Evolutionary conservation across 1,139 yeast genomes (phyloP).

Genomic region (Magnusiomyces paraingens): DNA sequence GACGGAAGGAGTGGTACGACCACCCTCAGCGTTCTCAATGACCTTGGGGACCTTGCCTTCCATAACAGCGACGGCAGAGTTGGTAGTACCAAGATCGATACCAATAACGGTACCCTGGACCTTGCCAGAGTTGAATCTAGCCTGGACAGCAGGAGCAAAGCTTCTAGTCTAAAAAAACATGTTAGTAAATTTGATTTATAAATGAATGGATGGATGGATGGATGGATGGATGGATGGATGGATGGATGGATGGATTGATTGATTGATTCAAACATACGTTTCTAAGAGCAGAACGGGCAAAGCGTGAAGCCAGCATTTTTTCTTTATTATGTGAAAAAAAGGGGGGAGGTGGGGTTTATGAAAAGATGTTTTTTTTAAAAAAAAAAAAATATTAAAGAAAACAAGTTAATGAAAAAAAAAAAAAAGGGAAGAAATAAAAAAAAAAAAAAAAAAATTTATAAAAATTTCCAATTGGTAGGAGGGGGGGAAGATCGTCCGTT

Average conservation of each 20-base stretch:
- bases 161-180: slow-evolving; percentile 35
- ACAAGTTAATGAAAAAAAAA: not conserved
- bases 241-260: too few species aligned
- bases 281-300: slow-evolving; percentile 18
- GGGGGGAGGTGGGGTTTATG: slow-evolving; percentile 6
- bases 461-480: not conserved
- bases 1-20: slow-evolving; percentile 97
- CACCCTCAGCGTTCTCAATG: slow-evolving; percentile 97
- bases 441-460: not conserved
- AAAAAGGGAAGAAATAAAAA: not conserved
- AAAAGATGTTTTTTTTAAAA: not conserved
- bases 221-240: too few species aligned
- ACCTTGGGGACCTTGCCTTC: slow-evolving; percentile 96
- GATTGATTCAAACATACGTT: slow-evolving; percentile 16
- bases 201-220: too few species aligned
- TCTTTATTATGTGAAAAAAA: slow-evolving; percentile 5
- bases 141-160: slow-evolving; percentile 68
- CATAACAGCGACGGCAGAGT: slow-evolving; percentile 98
- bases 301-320: slow-evolving; percentile 17
- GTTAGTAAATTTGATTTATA: not conserved
- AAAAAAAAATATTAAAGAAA: slow-evolving; percentile 4
- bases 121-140: slow-evolving; percentile 36
- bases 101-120: slow-evolving; percentile 62
- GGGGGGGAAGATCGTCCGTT: not conserved
- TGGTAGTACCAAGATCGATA: slow-evolving; percentile 98